Evolutionary conservation across 1,139 yeast species (phyloP).

Genomic region (Chernovozyma sophiae-reginae): DNA sequence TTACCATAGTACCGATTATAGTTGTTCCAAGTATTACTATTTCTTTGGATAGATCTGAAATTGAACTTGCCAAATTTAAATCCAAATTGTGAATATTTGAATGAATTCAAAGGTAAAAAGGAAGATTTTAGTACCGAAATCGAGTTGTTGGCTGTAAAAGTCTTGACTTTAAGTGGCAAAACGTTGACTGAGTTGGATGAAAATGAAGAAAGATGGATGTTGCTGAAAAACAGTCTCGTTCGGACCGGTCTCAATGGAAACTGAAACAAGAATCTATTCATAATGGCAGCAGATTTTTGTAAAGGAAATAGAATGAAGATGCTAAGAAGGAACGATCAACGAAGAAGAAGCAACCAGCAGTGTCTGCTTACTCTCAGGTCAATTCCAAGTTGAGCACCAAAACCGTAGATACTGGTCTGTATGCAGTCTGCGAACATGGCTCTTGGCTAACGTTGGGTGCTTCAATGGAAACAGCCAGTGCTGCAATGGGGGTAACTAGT

Average conservation of each 20-base stretch:
- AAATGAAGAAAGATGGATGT: conserved; percentile 9
- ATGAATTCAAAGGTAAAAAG: neutral
- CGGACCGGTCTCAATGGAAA: neutral
- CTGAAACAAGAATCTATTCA: neutral
- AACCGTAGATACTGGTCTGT: too few relatives aligned
- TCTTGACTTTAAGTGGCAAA: neutral
- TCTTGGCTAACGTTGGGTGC: too few relatives aligned
- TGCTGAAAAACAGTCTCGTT: conserved; percentile 11
- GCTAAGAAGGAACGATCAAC: too few relatives aligned
- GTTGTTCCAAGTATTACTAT: conserved; percentile 25
- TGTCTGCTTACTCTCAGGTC: too few relatives aligned
- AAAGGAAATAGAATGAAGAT: too few relatives aligned
- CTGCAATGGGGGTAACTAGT: too few relatives aligned
- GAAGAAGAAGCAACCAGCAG: too few relatives aligned
- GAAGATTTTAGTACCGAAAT: neutral
- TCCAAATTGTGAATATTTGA: neutral
- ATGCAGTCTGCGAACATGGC: too few relatives aligned
- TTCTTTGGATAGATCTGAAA: neutral
- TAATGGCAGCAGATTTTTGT: too few relatives aligned
- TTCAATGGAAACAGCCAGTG: too few relatives aligned
- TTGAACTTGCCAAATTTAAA: neutral
- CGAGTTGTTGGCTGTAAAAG: neutral
- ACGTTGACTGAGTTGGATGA: neutral
- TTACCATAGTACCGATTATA: conserved; percentile 29
- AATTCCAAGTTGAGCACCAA: too few relatives aligned